Evolutionary conservation across 768 basidiomycete genomes (phyloP), one percentile per base, ranked within the genome.

Genomic region (Russula emetica): DNA sequence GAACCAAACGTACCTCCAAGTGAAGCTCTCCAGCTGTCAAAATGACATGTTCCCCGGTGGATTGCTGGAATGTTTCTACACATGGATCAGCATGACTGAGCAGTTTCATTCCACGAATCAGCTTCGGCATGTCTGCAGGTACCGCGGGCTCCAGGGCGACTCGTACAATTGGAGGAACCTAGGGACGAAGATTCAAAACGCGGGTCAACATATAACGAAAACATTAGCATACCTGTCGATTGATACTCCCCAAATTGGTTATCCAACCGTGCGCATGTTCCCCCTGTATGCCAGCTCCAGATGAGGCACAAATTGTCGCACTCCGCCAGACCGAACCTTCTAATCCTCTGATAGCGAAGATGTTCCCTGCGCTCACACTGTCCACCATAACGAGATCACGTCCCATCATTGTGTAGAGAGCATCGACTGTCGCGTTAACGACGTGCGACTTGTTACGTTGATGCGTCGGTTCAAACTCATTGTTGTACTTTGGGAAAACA

Each of bases 391-490:
- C 85, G n/a, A 99, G 80, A 71, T 98, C 95, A 49, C 92, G 78
- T 3, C 97, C 97, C 97, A 99, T 98, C 93, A 99, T 98, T 55
- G 90, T 83, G 74, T 98, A 99, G 57, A 99, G 74, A 7, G 85
- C 86, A 62, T 85, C 82, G 16, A 95, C 83, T n/a, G 77, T 79
- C 26, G 86, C 80, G 10, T 78, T 75, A 26, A 81, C 72, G 49
- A 94, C 69, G 70, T 89, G 82, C 65, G 83, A 84, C 16, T 73
- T 75, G 75, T 98, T 98, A 36, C 74, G 71, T 8, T 86, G 83
- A 70, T 94, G 86, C 13, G 76, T 76, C 0, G 90, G 86, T 5
- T 78, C 79, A 20, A 92, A 76, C 2, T 81, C 63, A 22, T 79
- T 71, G 67, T 86, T 82, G 77, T 92, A 98, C 76, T 96, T 98